These are phyloP conservation scores for Austroboletus niveus DNA, from an alignment of 1,284 basidiomycete species.

Conservation along the genomic window DNA sequence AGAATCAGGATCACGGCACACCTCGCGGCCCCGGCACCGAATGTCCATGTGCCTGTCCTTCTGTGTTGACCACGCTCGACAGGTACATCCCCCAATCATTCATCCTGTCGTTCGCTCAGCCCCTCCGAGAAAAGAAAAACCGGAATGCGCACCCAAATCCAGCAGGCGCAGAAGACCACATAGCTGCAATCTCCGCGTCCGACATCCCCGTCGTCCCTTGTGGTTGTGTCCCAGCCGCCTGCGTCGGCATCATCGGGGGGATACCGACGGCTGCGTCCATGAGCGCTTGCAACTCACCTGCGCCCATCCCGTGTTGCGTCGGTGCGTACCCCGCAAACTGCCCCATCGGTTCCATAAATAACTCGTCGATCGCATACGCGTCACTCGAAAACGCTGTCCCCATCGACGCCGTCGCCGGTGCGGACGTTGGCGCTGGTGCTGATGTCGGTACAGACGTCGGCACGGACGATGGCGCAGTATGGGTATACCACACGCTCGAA, in stretches of 20 bases:
- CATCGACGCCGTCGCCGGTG: not conserved
- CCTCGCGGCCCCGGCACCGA: not conserved
- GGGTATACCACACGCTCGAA: constrained; percentile 23
- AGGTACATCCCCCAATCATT: constrained; percentile 38
- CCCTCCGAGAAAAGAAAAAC: not conserved
- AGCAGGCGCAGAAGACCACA: constrained; percentile 59
- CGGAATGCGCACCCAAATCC: constrained; percentile 49
- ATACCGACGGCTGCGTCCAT: constrained; percentile 5
- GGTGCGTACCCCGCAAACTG: constrained; percentile 8
- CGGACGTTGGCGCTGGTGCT: not conserved
- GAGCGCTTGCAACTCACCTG: constrained; percentile 12
- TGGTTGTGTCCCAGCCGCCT: not conserved
- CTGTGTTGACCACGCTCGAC: constrained; percentile 25
- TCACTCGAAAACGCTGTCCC: not conserved
- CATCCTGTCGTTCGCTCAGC: constrained; percentile 18
- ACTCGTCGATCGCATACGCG: constrained; percentile 22
- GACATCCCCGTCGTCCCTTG: not conserved
- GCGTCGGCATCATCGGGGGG: constrained; percentile 4
- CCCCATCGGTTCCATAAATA: constrained; percentile 25
- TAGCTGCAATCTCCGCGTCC: constrained; percentile 45
- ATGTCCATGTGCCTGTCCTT: constrained; percentile 4
- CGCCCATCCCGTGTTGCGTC: not conserved
- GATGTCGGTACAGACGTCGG: not conserved
- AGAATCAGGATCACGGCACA: not conserved
- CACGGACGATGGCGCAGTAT: not conserved